These are phyloP conservation scores for Phytopythium delawarense DNA, from an alignment of 352 stramenopile species.

Conservation along the genomic window DNA sequence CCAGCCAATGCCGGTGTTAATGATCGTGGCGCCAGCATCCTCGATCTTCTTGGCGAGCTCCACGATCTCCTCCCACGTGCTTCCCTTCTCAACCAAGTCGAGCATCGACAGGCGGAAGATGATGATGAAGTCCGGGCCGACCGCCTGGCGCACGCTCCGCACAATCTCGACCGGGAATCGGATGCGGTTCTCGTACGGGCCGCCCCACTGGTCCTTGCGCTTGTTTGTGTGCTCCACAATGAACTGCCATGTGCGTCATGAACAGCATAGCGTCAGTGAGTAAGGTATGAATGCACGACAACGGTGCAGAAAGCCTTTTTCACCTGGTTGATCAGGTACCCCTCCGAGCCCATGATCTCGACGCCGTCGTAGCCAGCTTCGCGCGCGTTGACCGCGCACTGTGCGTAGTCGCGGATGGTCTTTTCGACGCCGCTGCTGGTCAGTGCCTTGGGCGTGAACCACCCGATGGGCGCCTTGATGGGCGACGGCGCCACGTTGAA, in stretches of 20 bases:
- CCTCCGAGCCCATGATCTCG: slow-evolving; percentile 98
- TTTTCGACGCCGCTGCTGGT: slow-evolving; percentile 71
- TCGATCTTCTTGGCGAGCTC: slow-evolving; percentile 90
- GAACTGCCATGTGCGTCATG: slow-evolving; percentile 68
- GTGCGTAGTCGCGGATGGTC: slow-evolving; percentile 94
- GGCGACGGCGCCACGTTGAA: slow-evolving; percentile 91
- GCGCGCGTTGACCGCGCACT: slow-evolving; percentile 72
- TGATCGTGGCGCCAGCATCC: slow-evolving; percentile 92
- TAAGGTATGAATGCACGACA: not conserved
- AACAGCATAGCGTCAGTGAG: not conserved
- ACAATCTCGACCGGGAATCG: slow-evolving; percentile 94
- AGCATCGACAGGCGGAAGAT: slow-evolving; percentile 97
- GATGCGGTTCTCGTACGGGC: slow-evolving; percentile 92
- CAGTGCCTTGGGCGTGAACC: slow-evolving; percentile 88
- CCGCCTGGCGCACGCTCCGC: slow-evolving; percentile 81
- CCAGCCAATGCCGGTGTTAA: slow-evolving; percentile 99
- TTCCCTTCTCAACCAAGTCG: slow-evolving; percentile 93
- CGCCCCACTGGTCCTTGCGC: slow-evolving; percentile 93
- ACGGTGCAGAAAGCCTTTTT: too few relatives aligned
- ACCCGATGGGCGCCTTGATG: slow-evolving; percentile 94
- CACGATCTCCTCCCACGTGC: slow-evolving; percentile 86
- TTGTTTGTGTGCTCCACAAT: slow-evolving; percentile 94
- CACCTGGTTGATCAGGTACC: slow-evolving; percentile 94
- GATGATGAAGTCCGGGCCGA: slow-evolving; percentile 95
- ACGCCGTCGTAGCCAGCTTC: slow-evolving; percentile 97